phyloP scores from a whole-genome alignment of 441 rosid genomes.

The Populus trichocarpa region DNA sequence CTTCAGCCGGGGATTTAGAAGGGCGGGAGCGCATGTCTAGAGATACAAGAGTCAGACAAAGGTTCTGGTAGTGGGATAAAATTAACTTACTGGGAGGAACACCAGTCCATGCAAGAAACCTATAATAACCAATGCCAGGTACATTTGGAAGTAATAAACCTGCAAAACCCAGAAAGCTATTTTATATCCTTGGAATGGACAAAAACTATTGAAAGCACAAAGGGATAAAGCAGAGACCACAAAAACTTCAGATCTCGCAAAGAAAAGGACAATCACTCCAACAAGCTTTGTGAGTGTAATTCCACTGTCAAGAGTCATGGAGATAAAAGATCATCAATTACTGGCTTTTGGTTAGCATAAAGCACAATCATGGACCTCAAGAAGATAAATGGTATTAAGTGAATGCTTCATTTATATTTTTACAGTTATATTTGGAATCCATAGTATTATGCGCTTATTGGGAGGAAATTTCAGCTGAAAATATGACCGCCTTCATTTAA shows the following conservation, averaged over 20 bases:
- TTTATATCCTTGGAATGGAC: not conserved
- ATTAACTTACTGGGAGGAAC: conserved; percentile 73
- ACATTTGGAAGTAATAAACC: conserved; percentile 98
- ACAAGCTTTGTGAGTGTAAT: conserved; percentile 86
- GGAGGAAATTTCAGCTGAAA: not conserved
- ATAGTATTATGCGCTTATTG: not conserved
- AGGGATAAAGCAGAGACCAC: conserved; percentile 46
- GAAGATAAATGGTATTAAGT: not conserved
- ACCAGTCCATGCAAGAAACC: conserved; percentile 93
- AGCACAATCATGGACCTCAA: not conserved
- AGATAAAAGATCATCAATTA: not conserved
- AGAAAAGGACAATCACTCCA: conserved; percentile 88
- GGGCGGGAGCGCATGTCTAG: not conserved
- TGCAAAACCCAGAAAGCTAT: conserved; percentile 18
- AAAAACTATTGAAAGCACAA: not conserved
- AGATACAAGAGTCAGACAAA: not conserved
- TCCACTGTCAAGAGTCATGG: conserved; percentile 48
- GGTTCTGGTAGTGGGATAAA: not conserved
- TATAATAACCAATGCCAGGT: conserved; percentile 74
- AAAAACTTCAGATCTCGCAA: conserved; percentile 83
- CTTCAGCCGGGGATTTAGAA: not conserved
- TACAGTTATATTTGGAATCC: not conserved
- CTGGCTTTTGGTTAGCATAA: not conserved
- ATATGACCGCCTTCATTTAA: not conserved
- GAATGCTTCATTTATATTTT: not conserved